A percentile compares a stretch with the other conserved stretches of the same genome.
Evolutionary conservation across 2,329 filamentous ascomycete genomes (phyloP).

Genomic region (Pseudonectria buxi): DNA sequence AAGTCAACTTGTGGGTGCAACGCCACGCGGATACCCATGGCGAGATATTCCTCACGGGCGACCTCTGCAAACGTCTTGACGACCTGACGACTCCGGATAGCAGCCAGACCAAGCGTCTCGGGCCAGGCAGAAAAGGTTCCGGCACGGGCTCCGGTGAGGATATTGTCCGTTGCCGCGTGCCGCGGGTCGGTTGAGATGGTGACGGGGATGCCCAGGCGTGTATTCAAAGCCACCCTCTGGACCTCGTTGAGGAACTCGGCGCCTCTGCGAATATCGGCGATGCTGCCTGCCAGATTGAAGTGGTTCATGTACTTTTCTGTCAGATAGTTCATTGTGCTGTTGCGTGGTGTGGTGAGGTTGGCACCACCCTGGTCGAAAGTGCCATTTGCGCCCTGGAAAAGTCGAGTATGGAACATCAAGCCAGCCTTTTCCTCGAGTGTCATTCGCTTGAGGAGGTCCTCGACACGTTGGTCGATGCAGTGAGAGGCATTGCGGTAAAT

Average conservation of each 20-base stretch:
- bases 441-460: constrained; percentile 40
- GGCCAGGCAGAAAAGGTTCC: constrained; percentile 45
- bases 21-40: constrained; percentile 36
- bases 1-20: constrained; percentile 47
- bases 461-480: constrained; percentile 38
- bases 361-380: constrained; percentile 8
- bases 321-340: constrained; percentile 10
- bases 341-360: not conserved
- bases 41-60: constrained; percentile 39
- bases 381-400: constrained; percentile 22
- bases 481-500: constrained; percentile 27
- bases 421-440: constrained; percentile 42
- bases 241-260: constrained; percentile 36
- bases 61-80: constrained; percentile 42
- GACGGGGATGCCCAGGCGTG: constrained; percentile 41
- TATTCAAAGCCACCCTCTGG: constrained; percentile 36
- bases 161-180: constrained; percentile 36
- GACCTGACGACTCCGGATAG: constrained; percentile 36
- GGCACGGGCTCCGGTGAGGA: constrained; percentile 36
- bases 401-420: constrained; percentile 38
- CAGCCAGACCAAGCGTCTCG: constrained; percentile 43
- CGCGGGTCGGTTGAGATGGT: constrained; percentile 42
- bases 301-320: constrained; percentile 29
- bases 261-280: constrained; percentile 28
- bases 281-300: constrained; percentile 39